Base-by-base conservation (phyloP, 305 asterid species). In the Stenogyne calaminthoides region DNA sequence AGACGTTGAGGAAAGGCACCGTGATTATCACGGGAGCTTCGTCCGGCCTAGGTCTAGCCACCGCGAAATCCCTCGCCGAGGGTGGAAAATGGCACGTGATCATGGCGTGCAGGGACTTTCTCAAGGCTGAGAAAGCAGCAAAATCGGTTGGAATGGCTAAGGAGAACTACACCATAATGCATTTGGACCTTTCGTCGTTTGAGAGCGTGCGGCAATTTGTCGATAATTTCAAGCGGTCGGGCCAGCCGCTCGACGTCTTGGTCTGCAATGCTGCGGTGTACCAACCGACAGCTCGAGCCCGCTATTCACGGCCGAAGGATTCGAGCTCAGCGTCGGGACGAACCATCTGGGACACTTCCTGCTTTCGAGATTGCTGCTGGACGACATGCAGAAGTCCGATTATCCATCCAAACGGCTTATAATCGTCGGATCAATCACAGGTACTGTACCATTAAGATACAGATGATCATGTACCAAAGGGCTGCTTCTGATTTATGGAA, bases 351-450 rank as follows among this genome's bases (percentile, higher is more conserved):
- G 98, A 5, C 99, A 95, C 79, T 95, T 95, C 62, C 92, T 95
- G 47, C 96, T 95, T 49, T 81, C 99, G 1, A 87, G 96, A 58
- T 80, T 92, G 96, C 78, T 95, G 63, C 88, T 95, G 9, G 93
- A 90, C 54, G 96, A 95, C 68, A 73, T 92, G 86, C 86, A 90
- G 67, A 77, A 88, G 74, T 92, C 98, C 4, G 96, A 95, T 75
- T 95, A 81, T 64, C 96, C 96, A 0, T 87, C 89, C 2, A 95
- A 87, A 83, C 84, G 99, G 14, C 92, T 95, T 57, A 88, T 92
- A 27, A 95, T 95, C 36, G 99, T 95, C 15, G 98, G 98, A n/a
- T 95, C 98, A 58, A 95, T 95, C 69, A 92, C 98, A 66, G 97
- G 97, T 91, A 82, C 2, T 27, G 4, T 0, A 5, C 42, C 10